Evolutionary conservation across 1,284 basidiomycete genomes (phyloP), one percentile per base, ranked within the genome.

Genomic region (Cutaneotrichosporon curvatum): DNA sequence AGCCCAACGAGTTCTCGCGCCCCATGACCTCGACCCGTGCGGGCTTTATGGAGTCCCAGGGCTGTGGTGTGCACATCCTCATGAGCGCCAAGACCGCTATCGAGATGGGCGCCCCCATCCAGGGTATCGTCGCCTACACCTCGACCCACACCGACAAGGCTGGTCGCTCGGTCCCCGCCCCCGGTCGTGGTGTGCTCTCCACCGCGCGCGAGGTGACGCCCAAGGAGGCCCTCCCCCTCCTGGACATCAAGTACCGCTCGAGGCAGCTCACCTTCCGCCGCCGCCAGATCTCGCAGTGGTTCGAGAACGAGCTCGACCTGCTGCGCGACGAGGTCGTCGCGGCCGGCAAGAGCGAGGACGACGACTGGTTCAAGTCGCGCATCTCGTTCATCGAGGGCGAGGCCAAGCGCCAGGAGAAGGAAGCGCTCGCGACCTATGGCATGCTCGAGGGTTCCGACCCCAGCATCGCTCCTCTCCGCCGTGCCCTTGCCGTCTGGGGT

Each of bases 41-140:
- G 64, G 91, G 92, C 56, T 94, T 94, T 75, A 92, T 98, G 94
- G 94, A 98, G 73, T 82, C 89, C 21, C 90, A 95, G 75, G 94
- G 94, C 55, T 86, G 85, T 57, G 95, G 94, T 76, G 87, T 96
- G 16, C 94, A 97, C 63, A 83, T 98, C 40, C 79, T 97, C 56
- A 98, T 97, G 91, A 90, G 77, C 58, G 94, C 94, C 18, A 89
- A 86, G 76, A 95, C 90, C 15, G 95, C 95, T 34, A 75, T 98
- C 50, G 86, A 95, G 66, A 82, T 97, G 58, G 95, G 95, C 55
- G 83, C 83, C 40, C 87, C 91, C 23, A 90, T 98, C 62, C 90
- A 89, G 63, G 87, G 87, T 63, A 81, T 98, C 61, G 78, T 98
- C 47, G 92, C 83, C 9, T 97, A 91, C 78, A 95, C 92, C 4